Conservation (phyloP, 345 rosid species). For the Eucalyptus marginata region DNA sequence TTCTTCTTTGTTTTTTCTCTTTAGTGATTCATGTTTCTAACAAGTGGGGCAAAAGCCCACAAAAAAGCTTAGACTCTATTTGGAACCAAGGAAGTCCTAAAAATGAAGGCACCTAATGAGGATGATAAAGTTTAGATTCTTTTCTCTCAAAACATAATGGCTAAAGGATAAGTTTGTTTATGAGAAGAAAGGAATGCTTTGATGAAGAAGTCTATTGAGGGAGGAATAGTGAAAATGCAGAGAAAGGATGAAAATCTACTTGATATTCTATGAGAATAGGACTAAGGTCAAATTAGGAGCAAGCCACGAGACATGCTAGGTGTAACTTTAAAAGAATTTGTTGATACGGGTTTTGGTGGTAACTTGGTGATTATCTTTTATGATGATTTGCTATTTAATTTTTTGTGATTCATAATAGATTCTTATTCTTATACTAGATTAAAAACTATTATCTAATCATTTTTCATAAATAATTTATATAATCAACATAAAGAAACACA, state of each 20-base stretch:
- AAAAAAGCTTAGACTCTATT: background rate
- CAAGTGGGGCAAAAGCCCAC: background rate
- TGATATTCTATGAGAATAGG: background rate
- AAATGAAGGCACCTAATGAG: background rate
- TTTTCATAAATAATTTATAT: too few species aligned
- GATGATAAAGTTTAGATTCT: background rate
- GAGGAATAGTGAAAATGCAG: background rate
- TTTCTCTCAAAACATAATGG: background rate
- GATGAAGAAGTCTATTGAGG: background rate
- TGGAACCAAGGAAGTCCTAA: background rate
- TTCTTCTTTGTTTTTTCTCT: background rate
- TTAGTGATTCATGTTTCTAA: background rate
- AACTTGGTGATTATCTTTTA: too few species aligned
- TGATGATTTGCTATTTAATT: too few species aligned
- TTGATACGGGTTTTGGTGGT: too few species aligned
- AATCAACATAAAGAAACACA: too few species aligned
- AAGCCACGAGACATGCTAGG: background rate
- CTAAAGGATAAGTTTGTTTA: background rate
- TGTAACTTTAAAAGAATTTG: too few species aligned
- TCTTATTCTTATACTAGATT: too few species aligned
- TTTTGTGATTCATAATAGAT: too few species aligned
- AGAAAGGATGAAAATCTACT: background rate
- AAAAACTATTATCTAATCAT: too few species aligned
- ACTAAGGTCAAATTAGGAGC: too few species aligned
- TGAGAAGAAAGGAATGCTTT: background rate